These are phyloP conservation scores for Nakataea oryzae DNA, from an alignment of 2,329 filamentous ascomycete genomes.

Conservation along the genomic window DNA sequence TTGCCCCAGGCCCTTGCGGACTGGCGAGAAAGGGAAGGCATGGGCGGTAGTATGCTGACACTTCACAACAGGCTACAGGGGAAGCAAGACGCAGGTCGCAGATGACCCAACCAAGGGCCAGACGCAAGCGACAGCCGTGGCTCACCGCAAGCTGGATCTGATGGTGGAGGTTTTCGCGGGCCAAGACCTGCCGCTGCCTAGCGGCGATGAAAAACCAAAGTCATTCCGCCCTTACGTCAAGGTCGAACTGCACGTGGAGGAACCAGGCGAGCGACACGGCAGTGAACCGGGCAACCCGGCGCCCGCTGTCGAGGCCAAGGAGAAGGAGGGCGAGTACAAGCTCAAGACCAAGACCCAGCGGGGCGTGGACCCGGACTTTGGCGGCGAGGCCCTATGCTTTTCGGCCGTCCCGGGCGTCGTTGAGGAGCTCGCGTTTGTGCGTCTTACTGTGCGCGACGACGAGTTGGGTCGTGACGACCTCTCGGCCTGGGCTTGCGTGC, in stretches of 20 bases:
- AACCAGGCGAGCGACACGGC: slow-evolving; percentile 29
- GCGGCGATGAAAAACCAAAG: slow-evolving; percentile 34
- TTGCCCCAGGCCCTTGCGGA: neutral
- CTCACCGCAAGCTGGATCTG: slow-evolving; percentile 54
- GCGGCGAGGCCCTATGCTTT: slow-evolving; percentile 47
- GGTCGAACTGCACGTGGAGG: slow-evolving; percentile 74
- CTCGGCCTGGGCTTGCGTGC: slow-evolving; percentile 80
- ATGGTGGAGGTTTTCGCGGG: slow-evolving; percentile 65
- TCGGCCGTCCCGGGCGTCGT: slow-evolving; percentile 44
- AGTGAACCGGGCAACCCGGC: slow-evolving; percentile 21
- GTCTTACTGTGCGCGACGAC: slow-evolving; percentile 83
- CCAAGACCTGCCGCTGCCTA: slow-evolving; percentile 61
- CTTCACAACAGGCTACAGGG: slow-evolving; percentile 23
- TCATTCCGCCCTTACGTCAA: slow-evolving; percentile 74
- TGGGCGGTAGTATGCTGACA: neutral
- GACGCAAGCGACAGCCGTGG: slow-evolving; percentile 18
- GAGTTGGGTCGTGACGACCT: slow-evolving; percentile 69
- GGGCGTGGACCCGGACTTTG: slow-evolving; percentile 54
- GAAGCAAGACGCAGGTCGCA: slow-evolving; percentile 12
- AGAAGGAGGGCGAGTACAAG: slow-evolving; percentile 46
- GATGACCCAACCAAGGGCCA: slow-evolving; percentile 18
- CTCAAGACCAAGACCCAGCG: slow-evolving; percentile 42
- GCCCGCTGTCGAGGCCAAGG: slow-evolving; percentile 30
- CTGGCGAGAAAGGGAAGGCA: neutral
- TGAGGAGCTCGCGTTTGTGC: slow-evolving; percentile 61